These are phyloP conservation scores for Liquidambar formosana DNA, from an alignment of 164 flowering plant species.

Conservation along the genomic window DNA sequence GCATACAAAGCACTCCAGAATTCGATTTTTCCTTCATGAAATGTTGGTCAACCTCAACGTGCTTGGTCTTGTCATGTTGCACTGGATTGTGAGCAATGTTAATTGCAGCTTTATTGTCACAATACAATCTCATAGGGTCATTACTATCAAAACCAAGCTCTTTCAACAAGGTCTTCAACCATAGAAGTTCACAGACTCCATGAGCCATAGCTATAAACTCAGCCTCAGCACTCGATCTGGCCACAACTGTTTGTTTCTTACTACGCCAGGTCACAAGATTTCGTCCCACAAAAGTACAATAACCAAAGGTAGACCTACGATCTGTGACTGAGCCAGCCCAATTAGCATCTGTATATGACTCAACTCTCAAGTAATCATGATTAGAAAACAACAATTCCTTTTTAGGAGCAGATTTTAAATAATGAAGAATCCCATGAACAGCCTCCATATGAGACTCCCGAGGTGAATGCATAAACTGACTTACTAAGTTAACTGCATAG, in stretches of 20 bases:
- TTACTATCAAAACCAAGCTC: neutral
- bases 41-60: neutral
- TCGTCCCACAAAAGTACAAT: neutral
- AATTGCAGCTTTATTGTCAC: neutral
- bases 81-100: neutral
- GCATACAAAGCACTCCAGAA: neutral
- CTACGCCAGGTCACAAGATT: neutral
- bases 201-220: neutral
- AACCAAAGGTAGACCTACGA: neutral
- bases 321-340: neutral
- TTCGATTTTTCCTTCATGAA: too few species aligned
- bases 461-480: too few species aligned
- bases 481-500: too few species aligned
- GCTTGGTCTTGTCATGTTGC: too few species aligned
- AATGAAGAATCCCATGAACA: neutral
- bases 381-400: neutral
- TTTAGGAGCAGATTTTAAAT: neutral
- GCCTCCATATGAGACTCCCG: neutral
- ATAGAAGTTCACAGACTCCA: neutral
- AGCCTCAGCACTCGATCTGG: neutral
- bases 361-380: neutral
- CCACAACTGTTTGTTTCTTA: neutral
- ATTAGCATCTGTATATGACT: neutral
- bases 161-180: neutral
- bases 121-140: neutral